Base-by-base conservation (phyloP, 257 asterid genomes). In the Gentiana dahurica region DNA sequence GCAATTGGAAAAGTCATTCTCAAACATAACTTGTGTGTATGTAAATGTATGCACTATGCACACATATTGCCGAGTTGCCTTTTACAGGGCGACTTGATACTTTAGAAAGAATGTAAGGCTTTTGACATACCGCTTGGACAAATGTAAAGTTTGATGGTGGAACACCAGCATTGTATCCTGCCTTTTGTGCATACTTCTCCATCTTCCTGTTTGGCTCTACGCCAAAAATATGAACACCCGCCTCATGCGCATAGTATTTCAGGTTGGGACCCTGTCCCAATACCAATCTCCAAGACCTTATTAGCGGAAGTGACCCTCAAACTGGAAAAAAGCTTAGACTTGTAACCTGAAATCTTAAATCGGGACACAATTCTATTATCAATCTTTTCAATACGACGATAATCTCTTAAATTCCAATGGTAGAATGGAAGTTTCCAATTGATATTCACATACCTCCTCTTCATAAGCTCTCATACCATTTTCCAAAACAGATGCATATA, bases 211-310 rank as follows among this genome's bases (percentile, higher is more conserved):
- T 87, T 4, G 96, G 98, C 67, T 90, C 98, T 13, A 84, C 68
- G 56, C 96, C 98, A 55, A 71, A 51, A 70, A 90, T 85, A 41
- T 64, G 33, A 47, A 77, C 39, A 47, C 77, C 80, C 1, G 76
- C 77, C 60, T 65, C 57, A 64, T 68, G 71, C 1, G 89, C 88
- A 50, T 80, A 90, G 65, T 90, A 90, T 57, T 79, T 87, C 36
- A 90, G 70, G 66, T 90, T 90, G 12, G 98, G 96, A 65, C 94
- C 96, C n/a, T 1, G 96, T 82, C 66, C 97, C 96, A 50, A 90
- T 62, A 9, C 97, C 97, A 51, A 90, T 71, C 76, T 90, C 98
- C 82, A 84, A 54, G 61, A 87, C 70, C 13, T 58, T 77, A 8
- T 80, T 68, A 3, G 78, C 77, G n/a, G n/a, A n/a, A 36, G 76